Conservation (phyloP, 2,329 filamentous ascomycete genomes). For the Penicillium griseofulvum region DNA sequence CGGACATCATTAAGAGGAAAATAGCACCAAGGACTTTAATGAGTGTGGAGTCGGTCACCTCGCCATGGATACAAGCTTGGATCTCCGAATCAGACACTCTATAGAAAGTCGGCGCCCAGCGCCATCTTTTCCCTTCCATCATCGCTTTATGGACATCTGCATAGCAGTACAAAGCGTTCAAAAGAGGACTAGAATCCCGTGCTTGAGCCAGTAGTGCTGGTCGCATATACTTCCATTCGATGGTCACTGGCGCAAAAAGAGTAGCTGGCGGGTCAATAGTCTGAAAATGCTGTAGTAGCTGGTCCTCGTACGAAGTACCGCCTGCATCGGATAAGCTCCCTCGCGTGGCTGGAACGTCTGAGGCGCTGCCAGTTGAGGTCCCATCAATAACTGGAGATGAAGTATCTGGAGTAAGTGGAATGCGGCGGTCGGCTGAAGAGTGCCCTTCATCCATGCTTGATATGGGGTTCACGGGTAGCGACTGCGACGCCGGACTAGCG, state of each 20-base stretch:
- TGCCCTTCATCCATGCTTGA: constrained; percentile 7
- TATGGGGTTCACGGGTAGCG: constrained; percentile 2
- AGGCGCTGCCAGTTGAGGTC: constrained; percentile 11
- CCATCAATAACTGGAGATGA: constrained; percentile 15
- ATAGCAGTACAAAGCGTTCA: constrained; percentile 35
- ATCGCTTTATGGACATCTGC: constrained; percentile 32
- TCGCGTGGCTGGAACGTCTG: constrained; percentile 13
- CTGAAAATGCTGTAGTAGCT: constrained; percentile 30
- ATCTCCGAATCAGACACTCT: constrained; percentile 31
- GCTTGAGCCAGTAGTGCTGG: constrained; percentile 26
- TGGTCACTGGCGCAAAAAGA: constrained; percentile 30
- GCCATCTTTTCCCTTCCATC: constrained; percentile 28
- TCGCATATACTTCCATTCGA: constrained; percentile 36
- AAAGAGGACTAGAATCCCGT: constrained; percentile 23
- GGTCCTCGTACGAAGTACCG: constrained; percentile 28
- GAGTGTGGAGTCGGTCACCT: constrained; percentile 25
- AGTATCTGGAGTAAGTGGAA: constrained; percentile 15
- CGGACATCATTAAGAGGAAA: constrained; percentile 37
- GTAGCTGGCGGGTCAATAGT: constrained; percentile 29
- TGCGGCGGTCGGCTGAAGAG: constrained; percentile 7
- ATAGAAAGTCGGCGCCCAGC: constrained; percentile 31
- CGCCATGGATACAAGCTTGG: constrained; percentile 27
- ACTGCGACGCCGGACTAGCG: constrained; percentile 10
- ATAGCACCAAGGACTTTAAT: constrained; percentile 29
- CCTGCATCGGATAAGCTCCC: constrained; percentile 23